Evolutionary conservation across 129 eudicot genomes (phyloP), one percentile per base, ranked within the genome.

Genomic region (Gnaphalium uliginosum): DNA sequence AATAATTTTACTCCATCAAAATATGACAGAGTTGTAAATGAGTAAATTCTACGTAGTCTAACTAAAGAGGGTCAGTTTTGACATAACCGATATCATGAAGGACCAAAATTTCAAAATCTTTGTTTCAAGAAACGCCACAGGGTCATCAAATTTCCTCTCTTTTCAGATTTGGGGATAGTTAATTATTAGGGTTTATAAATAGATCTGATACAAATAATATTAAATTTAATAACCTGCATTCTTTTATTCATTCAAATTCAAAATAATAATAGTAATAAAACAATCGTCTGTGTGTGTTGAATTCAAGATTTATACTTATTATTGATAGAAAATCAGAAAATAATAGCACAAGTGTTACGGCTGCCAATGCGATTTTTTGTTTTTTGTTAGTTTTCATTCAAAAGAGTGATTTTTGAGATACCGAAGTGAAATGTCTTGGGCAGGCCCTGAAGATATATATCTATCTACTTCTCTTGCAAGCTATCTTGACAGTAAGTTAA

Each of bases 401-500:
- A 6, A 6, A 35, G 10, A 37, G 90, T 90, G 82, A 78, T 75
- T 22, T 61, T 26, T 87, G 69, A 51, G 33, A 77, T 59, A 69
- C 88, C 88, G 84, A 8, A 77, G 30, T 54, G 63, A 90, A 71
- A 93, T 90, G 98, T 89, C 98, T 84, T 93, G 98, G 96, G 95
- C 96, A 15, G 92, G 95, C 8, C 92, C 96, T 8, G 98, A 90
- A 78, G 98, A 93, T 85, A 75, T 88, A 35, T 86, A 85, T 77
- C 85, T 88, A 39, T 93, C 98, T 27, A 93, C 98, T 79, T 93
- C 98, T 46, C 96, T 93, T 71, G 98, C 98, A 33, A 93, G 87
- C 61, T 93, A 93, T 83, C 96, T 93, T 73, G 98, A 93, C 78
- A 93, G 98, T 93, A 74, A 84, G 90, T 67, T 57, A 54, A 15